Conservation (phyloP, 495 filamentous ascomycete genomes). For the Baudoinia panamericana region DNA sequence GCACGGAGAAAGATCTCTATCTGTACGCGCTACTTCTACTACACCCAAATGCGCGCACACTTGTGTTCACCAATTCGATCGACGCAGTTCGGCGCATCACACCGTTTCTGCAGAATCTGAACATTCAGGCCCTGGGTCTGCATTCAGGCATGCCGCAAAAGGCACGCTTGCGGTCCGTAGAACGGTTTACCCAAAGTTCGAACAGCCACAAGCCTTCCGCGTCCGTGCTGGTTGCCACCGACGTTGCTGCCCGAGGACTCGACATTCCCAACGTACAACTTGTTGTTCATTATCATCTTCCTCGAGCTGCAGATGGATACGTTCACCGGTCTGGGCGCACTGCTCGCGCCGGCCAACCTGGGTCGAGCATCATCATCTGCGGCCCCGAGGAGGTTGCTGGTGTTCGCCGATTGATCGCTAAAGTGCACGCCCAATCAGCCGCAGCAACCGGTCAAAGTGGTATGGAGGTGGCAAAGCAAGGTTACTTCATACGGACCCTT, state of each 20-base stretch:
- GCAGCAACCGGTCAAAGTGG: conserved; percentile 4
- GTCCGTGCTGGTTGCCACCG: conserved; percentile 79
- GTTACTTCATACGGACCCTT: conserved; percentile 56
- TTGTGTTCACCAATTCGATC: conserved; percentile 94
- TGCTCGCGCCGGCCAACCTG: conserved; percentile 63
- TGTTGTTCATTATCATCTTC: conserved; percentile 89
- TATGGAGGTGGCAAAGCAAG: conserved; percentile 35
- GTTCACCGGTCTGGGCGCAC: conserved; percentile 94
- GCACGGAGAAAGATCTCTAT: conserved; percentile 91
- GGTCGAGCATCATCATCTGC: conserved; percentile 75
- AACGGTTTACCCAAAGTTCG: conserved; percentile 56
- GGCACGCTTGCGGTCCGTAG: conserved; percentile 81
- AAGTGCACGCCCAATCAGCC: conserved; percentile 52
- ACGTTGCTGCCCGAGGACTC: conserved; percentile 91
- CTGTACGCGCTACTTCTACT: conserved; percentile 79
- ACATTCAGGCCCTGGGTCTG: conserved; percentile 61
- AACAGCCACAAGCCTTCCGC: conserved; percentile 20
- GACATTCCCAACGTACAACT: conserved; percentile 82
- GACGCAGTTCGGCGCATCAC: conserved; percentile 77
- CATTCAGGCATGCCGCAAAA: conserved; percentile 96
- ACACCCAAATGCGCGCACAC: conserved; percentile 57
- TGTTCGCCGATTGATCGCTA: conserved; percentile 68
- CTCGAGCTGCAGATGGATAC: conserved; percentile 80
- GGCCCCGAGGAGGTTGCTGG: conserved; percentile 80
- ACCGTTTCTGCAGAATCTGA: conserved; percentile 71